These are phyloP conservation scores for Dispira simplex DNA, from an alignment of 192 early-diverging fungal species.

Conservation along the genomic window DNA sequence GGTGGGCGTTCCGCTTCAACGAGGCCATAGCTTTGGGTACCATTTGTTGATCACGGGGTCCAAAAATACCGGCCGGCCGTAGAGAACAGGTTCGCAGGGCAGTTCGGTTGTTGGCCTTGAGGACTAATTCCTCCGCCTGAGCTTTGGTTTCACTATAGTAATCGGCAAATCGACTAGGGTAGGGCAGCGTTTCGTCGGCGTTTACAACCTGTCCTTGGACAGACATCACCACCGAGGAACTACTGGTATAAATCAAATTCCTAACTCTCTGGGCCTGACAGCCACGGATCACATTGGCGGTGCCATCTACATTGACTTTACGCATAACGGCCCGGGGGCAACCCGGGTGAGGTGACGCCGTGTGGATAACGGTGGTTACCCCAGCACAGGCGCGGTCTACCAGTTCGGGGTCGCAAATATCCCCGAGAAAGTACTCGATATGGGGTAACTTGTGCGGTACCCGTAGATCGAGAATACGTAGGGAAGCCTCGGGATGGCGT, in stretches of 20 bases:
- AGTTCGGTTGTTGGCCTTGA: constrained; percentile 48
- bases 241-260: constrained; percentile 72
- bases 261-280: constrained; percentile 44
- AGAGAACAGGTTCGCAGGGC: constrained; percentile 58
- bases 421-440: constrained; percentile 33
- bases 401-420: constrained; percentile 33
- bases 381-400: constrained; percentile 45
- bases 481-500: constrained; percentile 29
- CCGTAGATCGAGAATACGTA: constrained; percentile 75
- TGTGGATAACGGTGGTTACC: constrained; percentile 68
- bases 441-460: constrained; percentile 18
- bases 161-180: constrained; percentile 62
- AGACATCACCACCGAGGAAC: constrained; percentile 78
- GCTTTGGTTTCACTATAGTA: constrained; percentile 90
- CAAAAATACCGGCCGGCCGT: constrained; percentile 85
- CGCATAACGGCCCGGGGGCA: constrained; percentile 47
- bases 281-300: constrained; percentile 63
- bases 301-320: constrained; percentile 81
- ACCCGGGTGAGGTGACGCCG: constrained; percentile 74
- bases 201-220: constrained; percentile 52
- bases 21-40: constrained; percentile 53
- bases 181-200: constrained; percentile 63
- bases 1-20: constrained; percentile 34
- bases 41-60: constrained; percentile 61
- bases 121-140: constrained; percentile 53